These are phyloP conservation scores for Penicillium sp. DNA, from an alignment of 2,329 filamentous ascomycete genomes.

Conservation along the genomic window DNA sequence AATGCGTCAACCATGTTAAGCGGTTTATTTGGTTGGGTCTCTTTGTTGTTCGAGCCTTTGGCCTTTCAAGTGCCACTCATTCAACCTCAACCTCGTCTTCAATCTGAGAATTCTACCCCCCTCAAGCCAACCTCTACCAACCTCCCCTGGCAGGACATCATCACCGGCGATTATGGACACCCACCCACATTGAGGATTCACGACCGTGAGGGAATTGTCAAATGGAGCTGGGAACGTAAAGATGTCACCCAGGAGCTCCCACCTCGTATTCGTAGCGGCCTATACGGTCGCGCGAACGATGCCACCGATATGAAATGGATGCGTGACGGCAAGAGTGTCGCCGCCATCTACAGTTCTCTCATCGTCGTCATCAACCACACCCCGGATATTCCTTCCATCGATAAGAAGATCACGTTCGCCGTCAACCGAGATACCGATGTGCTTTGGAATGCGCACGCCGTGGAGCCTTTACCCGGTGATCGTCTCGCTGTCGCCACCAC, in stretches of 20 bases:
- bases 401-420: slow-evolving; percentile 28
- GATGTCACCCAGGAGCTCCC: slow-evolving; percentile 24
- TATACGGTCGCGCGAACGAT: slow-evolving; percentile 24
- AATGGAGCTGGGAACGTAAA: slow-evolving; percentile 19
- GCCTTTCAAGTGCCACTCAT: slow-evolving; percentile 11
- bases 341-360: slow-evolving; percentile 25
- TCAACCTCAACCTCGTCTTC: slow-evolving; percentile 17
- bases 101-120: not conserved
- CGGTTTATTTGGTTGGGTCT: slow-evolving; percentile 13
- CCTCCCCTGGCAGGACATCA: slow-evolving; percentile 17
- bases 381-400: slow-evolving; percentile 21
- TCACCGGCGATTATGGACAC: slow-evolving; percentile 17
- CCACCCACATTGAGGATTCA: slow-evolving; percentile 19
- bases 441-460: slow-evolving; percentile 24
- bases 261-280: slow-evolving; percentile 13
- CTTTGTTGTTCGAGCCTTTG: slow-evolving; percentile 14
- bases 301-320: slow-evolving; percentile 30
- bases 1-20: slow-evolving; percentile 11
- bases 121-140: not conserved
- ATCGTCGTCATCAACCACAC: slow-evolving; percentile 26
- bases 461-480: slow-evolving; percentile 24
- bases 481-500: slow-evolving; percentile 26
- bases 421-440: slow-evolving; percentile 22
- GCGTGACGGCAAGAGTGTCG: slow-evolving; percentile 21
- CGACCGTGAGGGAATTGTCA: slow-evolving; percentile 12